phyloP scores from a whole-genome alignment of 495 filamentous ascomycete species.

The Neurospora sublineolata region DNA sequence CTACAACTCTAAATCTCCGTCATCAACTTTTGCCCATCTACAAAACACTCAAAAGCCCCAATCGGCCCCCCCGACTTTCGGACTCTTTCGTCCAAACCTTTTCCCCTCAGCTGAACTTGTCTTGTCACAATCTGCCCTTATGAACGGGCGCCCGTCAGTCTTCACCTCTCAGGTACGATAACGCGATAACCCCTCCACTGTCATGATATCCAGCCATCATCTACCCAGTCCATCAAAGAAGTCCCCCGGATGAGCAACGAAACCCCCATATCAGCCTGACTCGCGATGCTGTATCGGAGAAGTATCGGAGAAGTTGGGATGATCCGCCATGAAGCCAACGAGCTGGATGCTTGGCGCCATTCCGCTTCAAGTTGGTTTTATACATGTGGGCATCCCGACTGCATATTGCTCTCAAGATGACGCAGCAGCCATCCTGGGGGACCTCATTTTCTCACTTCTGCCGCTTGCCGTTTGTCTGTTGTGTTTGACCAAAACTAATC shows the following conservation, averaged over 20 bases:
- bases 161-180: slow-evolving; percentile 90
- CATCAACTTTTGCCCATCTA: slow-evolving; percentile 4
- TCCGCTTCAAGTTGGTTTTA: neutral
- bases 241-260: neutral
- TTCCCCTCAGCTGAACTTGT: slow-evolving; percentile 14
- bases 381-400: neutral
- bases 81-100: slow-evolving; percentile 3
- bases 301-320: neutral
- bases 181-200: neutral
- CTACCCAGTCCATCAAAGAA: neutral
- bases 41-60: neutral
- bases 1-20: slow-evolving; percentile 1
- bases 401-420: neutral
- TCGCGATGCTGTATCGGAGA: neutral
- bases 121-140: slow-evolving; percentile 51
- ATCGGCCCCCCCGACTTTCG: neutral
- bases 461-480: neutral
- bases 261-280: neutral
- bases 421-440: neutral
- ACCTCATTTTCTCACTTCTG: neutral
- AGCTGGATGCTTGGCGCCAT: neutral
- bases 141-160: slow-evolving; percentile 85
- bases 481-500: neutral
- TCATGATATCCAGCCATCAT: neutral
- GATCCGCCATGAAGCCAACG: neutral